Evolutionary conservation across 306 rosid species (phyloP), one percentile per base, ranked within the genome.

Genomic region (Cicer chorassanicum): DNA sequence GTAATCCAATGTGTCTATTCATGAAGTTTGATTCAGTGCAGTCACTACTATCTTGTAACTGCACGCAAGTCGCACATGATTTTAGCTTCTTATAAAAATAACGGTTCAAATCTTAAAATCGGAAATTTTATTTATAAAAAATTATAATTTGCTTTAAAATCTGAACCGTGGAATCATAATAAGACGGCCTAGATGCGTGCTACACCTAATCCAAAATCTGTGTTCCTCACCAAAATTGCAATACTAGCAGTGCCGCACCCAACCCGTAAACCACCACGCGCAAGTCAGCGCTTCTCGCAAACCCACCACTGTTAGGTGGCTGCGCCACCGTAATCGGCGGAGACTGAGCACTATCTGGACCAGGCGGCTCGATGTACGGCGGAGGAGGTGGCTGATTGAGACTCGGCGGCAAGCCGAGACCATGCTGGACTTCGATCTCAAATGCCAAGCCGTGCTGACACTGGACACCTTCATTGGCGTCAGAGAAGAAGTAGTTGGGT

Each of bases 381-480:
- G 97, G 98, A 0, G 98, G 98, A 0, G 97, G 98, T 8, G 97
- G 94, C 74, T 88, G 94, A 70, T 83, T 88, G n/a, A 93, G 88
- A 51, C 83, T 82, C 24, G 96, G 96, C n/a, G 94, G 98, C 74
- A 93, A 80, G 40, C 97, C 97, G 15, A 65, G 81, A 16, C 98
- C 97, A 57, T 75, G 81, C n/a, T 76, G 68, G 66, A 91, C 96
- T 3, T 82, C 16, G 80, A 93, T 88, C 79, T 68, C 79, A 60
- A 91, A 93, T 15, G 92, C 92, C 85, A 93, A 60, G n/a, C 98
- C 97, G 0, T 0, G 76, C 41, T 66, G 87, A 84, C 98, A 93
- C 73, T 88, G 96, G 5, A 78, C 63, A 34, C 96, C 89, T 41
- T 84, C 92, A 44, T 49, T 43, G 59, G 75, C 84, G 74, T 76